phyloP scores from a whole-genome alignment of 805 yeast species.

The Hanseniaspora mollemarum region DNA sequence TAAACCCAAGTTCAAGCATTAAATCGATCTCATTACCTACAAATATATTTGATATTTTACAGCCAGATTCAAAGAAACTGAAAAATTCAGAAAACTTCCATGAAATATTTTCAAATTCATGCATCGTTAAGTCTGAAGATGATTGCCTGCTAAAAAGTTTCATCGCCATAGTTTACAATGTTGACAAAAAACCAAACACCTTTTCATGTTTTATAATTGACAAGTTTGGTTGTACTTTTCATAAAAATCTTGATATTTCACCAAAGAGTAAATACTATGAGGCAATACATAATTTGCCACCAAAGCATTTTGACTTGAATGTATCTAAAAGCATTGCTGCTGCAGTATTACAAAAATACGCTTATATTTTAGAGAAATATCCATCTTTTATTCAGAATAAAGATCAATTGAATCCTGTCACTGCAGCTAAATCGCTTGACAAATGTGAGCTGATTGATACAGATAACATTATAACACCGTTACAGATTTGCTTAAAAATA shows the following conservation, averaged over 20 bases:
- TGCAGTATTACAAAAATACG: slow-evolving; percentile 54
- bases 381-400: slow-evolving; percentile 16
- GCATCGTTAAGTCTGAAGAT: slow-evolving; percentile 41
- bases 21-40: slow-evolving; percentile 16
- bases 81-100: slow-evolving; percentile 32
- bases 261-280: slow-evolving; percentile 60
- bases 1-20: slow-evolving; percentile 17
- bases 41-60: slow-evolving; percentile 16
- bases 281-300: slow-evolving; percentile 58
- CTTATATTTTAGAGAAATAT: slow-evolving; percentile 34
- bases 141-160: slow-evolving; percentile 35
- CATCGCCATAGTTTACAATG: slow-evolving; percentile 41
- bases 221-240: slow-evolving; percentile 54
- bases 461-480: slow-evolving; percentile 34
- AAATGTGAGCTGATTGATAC: slow-evolving; percentile 45
- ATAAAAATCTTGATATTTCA: slow-evolving; percentile 46
- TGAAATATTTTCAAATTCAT: slow-evolving; percentile 40
- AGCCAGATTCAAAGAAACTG: slow-evolving; percentile 17
- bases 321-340: slow-evolving; percentile 70
- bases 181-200: slow-evolving; percentile 33
- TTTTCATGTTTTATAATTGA: slow-evolving; percentile 48
- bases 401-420: slow-evolving; percentile 62
- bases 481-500: slow-evolving; percentile 45
- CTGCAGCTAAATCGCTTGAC: slow-evolving; percentile 72
- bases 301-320: slow-evolving; percentile 40